Percentiles rank a stretch among this genome's conserved stretches.
Conservation (phyloP, 2,329 filamentous ascomycete genomes). For the Cercospora brassicicola region DNA sequence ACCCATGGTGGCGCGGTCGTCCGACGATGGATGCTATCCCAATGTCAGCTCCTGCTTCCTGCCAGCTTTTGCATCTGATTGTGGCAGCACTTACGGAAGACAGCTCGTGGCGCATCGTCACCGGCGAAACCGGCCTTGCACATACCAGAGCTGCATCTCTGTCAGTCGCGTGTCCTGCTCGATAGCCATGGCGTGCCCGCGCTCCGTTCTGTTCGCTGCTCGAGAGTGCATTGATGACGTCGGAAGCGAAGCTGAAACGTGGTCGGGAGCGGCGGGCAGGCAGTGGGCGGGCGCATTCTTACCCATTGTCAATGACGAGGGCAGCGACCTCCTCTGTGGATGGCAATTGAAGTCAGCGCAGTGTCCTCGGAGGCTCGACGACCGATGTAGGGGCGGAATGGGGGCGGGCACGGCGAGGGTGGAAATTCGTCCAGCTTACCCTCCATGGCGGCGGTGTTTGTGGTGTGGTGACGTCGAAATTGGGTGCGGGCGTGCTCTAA, state of each 20-base stretch:
- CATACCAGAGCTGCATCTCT: constrained; percentile 85
- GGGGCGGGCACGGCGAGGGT: constrained; percentile 19
- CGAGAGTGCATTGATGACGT: constrained; percentile 36
- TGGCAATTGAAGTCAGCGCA: constrained; percentile 29
- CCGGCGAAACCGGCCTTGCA: constrained; percentile 99
- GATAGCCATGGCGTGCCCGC: constrained; percentile 9
- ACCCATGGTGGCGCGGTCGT: constrained; percentile 99
- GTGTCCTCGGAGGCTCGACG: constrained; percentile 10
- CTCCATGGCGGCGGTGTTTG: constrained; percentile 36
- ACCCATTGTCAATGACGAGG: constrained; percentile 99
- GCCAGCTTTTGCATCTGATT: constrained; percentile 21
- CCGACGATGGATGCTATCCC: constrained; percentile 92
- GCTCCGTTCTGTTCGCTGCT: constrained; percentile 17
- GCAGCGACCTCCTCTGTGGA: constrained; percentile 96
- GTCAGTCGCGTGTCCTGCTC: constrained; percentile 30
- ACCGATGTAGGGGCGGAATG: constrained; percentile 19
- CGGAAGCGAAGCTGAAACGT: constrained; percentile 35
- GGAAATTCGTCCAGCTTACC: constrained; percentile 32
- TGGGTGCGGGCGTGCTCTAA: constrained; percentile 13
- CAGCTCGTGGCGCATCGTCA: constrained; percentile 99
- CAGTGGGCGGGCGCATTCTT: constrained; percentile 54
- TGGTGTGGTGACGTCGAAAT: constrained; percentile 9
- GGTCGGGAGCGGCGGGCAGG: constrained; percentile 39
- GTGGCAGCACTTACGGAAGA: constrained; percentile 86
- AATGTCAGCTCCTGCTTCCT: constrained; percentile 30